Evolutionary conservation across 2,329 filamentous ascomycete species (phyloP).

Genomic region (Cladosporium oxysporum): DNA sequence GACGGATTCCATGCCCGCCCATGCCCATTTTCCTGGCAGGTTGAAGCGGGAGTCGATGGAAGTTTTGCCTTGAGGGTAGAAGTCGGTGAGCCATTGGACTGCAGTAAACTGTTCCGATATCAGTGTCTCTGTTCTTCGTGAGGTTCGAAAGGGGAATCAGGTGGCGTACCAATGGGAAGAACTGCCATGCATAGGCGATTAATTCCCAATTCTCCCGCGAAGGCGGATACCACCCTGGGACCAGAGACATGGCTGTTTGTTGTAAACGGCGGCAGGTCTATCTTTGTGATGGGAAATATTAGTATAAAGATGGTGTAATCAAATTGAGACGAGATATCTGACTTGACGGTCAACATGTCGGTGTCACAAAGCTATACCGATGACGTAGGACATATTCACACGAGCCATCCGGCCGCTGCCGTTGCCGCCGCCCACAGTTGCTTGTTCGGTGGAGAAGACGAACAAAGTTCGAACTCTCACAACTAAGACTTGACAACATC

Average conservation of each 20-base stretch:
- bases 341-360: neutral
- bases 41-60: constrained; percentile 75
- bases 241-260: constrained; percentile 42
- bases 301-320: neutral
- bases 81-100: constrained; percentile 73
- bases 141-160: neutral
- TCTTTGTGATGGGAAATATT: neutral
- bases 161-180: constrained; percentile 51
- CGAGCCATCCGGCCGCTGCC: neutral
- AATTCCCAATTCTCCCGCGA: constrained; percentile 54
- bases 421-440: neutral
- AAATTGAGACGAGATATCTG: neutral
- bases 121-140: neutral
- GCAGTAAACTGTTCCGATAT: constrained; percentile 61
- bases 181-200: constrained; percentile 48
- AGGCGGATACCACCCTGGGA: constrained; percentile 50
- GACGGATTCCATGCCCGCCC: constrained; percentile 84
- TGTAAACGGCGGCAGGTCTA: neutral
- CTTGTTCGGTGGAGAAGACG: neutral
- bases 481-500: neutral
- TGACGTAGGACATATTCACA: constrained; percentile 6
- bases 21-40: constrained; percentile 82
- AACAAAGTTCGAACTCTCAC: constrained; percentile 3
- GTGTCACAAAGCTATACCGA: constrained; percentile 3
- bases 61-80: constrained; percentile 92